phyloP scores from a whole-genome alignment of 2,329 filamentous ascomycete genomes.

The Phaeosphaeria sp. region DNA sequence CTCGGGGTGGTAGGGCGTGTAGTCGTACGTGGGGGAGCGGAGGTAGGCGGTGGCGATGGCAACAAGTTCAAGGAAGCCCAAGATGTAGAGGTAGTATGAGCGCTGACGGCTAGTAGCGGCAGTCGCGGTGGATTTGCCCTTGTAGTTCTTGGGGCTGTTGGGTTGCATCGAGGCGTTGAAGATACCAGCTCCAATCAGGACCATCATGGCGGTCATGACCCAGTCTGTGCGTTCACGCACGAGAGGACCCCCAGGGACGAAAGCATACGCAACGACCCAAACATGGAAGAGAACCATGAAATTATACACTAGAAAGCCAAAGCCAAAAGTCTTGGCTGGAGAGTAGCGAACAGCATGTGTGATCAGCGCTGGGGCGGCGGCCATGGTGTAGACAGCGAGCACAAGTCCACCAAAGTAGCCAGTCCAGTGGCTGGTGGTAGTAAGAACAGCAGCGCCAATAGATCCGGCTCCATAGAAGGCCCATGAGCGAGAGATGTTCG shows the following conservation, averaged over 20 bases:
- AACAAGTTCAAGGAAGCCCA: slow-evolving; percentile 79
- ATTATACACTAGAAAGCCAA: slow-evolving; percentile 92
- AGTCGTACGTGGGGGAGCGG: slow-evolving; percentile 91
- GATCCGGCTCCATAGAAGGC: slow-evolving; percentile 78
- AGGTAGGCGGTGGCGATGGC: slow-evolving; percentile 83
- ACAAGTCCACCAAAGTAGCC: slow-evolving; percentile 86
- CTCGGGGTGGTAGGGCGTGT: slow-evolving; percentile 85
- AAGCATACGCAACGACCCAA: slow-evolving; percentile 98
- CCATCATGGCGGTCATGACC: slow-evolving; percentile 88
- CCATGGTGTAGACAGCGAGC: slow-evolving; percentile 81
- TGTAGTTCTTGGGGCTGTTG: slow-evolving; percentile 45
- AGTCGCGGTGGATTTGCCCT: slow-evolving; percentile 55
- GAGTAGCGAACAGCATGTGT: slow-evolving; percentile 76
- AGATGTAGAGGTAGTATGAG: slow-evolving; percentile 73
- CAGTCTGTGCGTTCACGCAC: slow-evolving; percentile 95
- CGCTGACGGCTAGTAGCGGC: slow-evolving; percentile 61
- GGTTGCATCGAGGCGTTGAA: slow-evolving; percentile 69
- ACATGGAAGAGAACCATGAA: slow-evolving; percentile 96
- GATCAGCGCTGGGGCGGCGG: slow-evolving; percentile 76
- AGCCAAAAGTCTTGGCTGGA: slow-evolving; percentile 81
- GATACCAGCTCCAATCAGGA: slow-evolving; percentile 82
- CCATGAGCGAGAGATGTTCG: slow-evolving; percentile 77
- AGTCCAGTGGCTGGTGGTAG: slow-evolving; percentile 79
- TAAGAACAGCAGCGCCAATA: slow-evolving; percentile 78
- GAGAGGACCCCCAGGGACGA: slow-evolving; percentile 90